Evolutionary conservation across 257 asterid species (phyloP).

Genomic region (Paraleonurus japonicus): DNA sequence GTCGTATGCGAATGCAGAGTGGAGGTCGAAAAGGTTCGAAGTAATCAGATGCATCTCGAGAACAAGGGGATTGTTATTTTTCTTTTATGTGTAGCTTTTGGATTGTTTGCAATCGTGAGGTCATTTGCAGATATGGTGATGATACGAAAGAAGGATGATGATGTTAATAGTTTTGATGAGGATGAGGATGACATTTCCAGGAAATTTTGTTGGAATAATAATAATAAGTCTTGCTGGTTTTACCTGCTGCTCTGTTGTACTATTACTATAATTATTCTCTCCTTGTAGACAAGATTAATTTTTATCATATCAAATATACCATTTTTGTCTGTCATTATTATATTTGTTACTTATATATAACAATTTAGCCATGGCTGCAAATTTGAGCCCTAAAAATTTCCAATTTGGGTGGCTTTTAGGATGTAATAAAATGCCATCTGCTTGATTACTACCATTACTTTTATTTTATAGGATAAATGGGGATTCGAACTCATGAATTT

Average conservation of each 20-base stretch:
- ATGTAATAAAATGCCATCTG: too few relatives aligned
- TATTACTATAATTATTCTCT: conserved; percentile 44
- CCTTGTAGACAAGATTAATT: conserved; percentile 41
- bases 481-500: too few relatives aligned
- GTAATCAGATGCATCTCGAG: conserved; percentile 74
- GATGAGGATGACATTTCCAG: conserved; percentile 37
- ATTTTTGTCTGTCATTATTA: neutral
- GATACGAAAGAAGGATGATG: neutral
- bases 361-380: too few relatives aligned
- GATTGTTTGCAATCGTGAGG: conserved; percentile 48
- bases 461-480: too few relatives aligned
- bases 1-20: conserved; percentile 42
- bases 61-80: conserved; percentile 71
- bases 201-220: conserved; percentile 63
- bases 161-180: conserved; percentile 33
- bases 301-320: conserved; percentile 21
- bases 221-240: conserved; percentile 59
- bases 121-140: conserved; percentile 42
- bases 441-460: too few relatives aligned
- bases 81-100: conserved; percentile 57
- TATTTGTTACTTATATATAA: too few relatives aligned
- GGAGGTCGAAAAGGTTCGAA: conserved; percentile 60
- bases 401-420: too few relatives aligned
- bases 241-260: conserved; percentile 56
- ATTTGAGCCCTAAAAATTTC: too few relatives aligned